phyloP scores from a whole-genome alignment of 176 grass and related monocot genomes.

The Pharus latifolius region DNA sequence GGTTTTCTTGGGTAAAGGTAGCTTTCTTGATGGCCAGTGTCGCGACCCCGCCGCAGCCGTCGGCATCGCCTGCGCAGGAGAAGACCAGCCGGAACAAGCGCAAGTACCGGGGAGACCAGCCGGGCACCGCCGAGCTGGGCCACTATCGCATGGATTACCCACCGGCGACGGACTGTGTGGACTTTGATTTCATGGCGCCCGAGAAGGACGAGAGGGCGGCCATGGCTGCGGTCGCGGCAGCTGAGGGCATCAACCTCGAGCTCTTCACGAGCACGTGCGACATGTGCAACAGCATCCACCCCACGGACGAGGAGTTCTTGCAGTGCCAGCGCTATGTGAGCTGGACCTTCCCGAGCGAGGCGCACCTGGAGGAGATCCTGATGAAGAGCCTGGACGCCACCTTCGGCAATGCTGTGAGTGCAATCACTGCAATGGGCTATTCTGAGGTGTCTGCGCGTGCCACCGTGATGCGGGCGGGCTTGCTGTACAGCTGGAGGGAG shows the following conservation, averaged over 20 bases:
- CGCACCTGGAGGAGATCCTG: slow-evolving; percentile 74
- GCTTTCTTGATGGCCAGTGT: slow-evolving; percentile 18
- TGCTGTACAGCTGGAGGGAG: slow-evolving; percentile 51
- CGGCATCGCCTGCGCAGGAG: slow-evolving; percentile 34
- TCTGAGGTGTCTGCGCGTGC: slow-evolving; percentile 44
- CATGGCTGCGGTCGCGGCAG: not conserved
- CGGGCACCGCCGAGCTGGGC: slow-evolving; percentile 35
- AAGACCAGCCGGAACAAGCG: slow-evolving; percentile 84
- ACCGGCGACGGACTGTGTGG: slow-evolving; percentile 38
- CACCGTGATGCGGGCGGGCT: slow-evolving; percentile 47
- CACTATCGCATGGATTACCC: slow-evolving; percentile 39
- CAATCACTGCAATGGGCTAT: slow-evolving; percentile 68
- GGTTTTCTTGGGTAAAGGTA: not conserved
- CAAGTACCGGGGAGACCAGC: slow-evolving; percentile 74
- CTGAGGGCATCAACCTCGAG: slow-evolving; percentile 42
- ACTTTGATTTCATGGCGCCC: slow-evolving; percentile 40
- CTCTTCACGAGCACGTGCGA: slow-evolving; percentile 42
- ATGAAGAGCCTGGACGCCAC: slow-evolving; percentile 65
- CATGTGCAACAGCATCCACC: slow-evolving; percentile 43
- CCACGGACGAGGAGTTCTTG: slow-evolving; percentile 29
- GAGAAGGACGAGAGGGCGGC: slow-evolving; percentile 39
- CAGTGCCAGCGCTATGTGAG: slow-evolving; percentile 59
- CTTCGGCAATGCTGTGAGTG: slow-evolving; percentile 52
- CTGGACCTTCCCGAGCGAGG: slow-evolving; percentile 72
- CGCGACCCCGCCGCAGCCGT: slow-evolving; percentile 14